phyloP scores from a whole-genome alignment of 768 basidiomycete genomes.

The Porphyrellus cyaneotinctus region DNA sequence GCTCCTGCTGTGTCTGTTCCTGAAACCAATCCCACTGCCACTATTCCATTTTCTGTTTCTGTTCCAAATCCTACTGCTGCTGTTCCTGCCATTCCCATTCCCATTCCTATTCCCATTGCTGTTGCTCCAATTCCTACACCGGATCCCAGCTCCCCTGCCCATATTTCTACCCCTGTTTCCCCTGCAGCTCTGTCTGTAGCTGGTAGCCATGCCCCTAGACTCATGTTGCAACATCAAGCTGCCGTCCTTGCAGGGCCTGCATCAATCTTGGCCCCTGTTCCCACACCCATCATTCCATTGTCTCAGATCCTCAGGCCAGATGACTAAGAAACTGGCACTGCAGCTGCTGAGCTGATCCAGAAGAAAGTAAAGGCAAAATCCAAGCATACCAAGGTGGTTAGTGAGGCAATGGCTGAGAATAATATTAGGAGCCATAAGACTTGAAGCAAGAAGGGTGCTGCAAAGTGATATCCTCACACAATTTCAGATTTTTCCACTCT shows the following conservation, averaged over 20 bases:
- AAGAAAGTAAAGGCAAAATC: background rate
- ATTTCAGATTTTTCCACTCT: no score
- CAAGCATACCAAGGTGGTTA: background rate
- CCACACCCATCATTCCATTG: background rate
- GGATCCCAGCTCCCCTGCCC: no score
- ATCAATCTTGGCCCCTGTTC: background rate
- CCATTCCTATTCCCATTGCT: background rate
- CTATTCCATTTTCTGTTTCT: no score
- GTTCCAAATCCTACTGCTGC: no score
- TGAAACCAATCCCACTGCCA: background rate
- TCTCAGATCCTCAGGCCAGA: no score
- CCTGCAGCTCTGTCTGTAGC: background rate
- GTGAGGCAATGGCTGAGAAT: background rate
- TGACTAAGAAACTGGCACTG: no score
- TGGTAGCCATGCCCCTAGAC: no score
- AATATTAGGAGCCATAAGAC: background rate
- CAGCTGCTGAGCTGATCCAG: background rate
- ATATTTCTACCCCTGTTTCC: background rate
- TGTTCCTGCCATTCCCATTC: background rate
- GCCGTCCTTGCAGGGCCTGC: no score
- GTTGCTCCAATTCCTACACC: background rate
- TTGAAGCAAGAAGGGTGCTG: background rate
- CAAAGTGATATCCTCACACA: background rate
- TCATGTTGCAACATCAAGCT: no score
- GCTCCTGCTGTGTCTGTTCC: background rate